Percentiles rank a stretch among this genome's conserved stretches.
phyloP scores from a whole-genome alignment of 2,329 filamentous ascomycete species.

The Chrysosporium keratinophilum region DNA sequence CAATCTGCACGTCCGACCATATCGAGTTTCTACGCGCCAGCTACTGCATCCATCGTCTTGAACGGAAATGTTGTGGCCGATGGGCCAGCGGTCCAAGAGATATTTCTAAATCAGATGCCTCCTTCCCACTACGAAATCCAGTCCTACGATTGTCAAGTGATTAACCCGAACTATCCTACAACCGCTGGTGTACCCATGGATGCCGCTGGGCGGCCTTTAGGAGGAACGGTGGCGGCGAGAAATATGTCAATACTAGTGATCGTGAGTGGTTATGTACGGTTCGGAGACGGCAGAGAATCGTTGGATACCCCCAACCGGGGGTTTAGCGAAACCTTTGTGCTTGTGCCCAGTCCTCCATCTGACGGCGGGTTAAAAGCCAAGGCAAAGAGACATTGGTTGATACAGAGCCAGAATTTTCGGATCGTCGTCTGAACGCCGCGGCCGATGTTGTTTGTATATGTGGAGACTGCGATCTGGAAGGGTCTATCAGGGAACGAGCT shows the following conservation, averaged over 20 bases:
- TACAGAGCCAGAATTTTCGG: conserved; percentile 64
- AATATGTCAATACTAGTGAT: conserved; percentile 64
- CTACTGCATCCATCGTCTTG: conserved; percentile 58
- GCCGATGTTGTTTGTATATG: neutral
- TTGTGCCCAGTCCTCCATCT: conserved; percentile 57
- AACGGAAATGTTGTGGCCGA: conserved; percentile 61
- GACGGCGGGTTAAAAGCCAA: conserved; percentile 46
- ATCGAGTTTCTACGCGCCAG: conserved; percentile 57
- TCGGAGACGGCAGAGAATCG: conserved; percentile 45
- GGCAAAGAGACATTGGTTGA: conserved; percentile 51
- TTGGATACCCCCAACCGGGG: conserved; percentile 54
- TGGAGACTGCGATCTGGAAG: neutral
- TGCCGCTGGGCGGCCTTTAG: conserved; percentile 32
- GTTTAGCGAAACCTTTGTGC: conserved; percentile 70
- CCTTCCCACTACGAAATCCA: conserved; percentile 60
- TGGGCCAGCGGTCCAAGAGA: conserved; percentile 54
- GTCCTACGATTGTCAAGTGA: conserved; percentile 64
- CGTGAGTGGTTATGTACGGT: conserved; percentile 61
- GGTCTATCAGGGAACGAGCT: too few relatives aligned
- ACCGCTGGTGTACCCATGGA: conserved; percentile 20
- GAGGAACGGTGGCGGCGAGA: conserved; percentile 31
- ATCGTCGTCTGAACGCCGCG: conserved; percentile 33
- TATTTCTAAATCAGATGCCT: conserved; percentile 58
- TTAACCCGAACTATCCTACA: conserved; percentile 58
- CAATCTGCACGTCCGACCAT: conserved; percentile 50